A percentile compares a stretch with the other conserved stretches of the same genome.
phyloP scores from a whole-genome alignment of 164 flowering plant genomes.

The Macadamia integrifolia region DNA sequence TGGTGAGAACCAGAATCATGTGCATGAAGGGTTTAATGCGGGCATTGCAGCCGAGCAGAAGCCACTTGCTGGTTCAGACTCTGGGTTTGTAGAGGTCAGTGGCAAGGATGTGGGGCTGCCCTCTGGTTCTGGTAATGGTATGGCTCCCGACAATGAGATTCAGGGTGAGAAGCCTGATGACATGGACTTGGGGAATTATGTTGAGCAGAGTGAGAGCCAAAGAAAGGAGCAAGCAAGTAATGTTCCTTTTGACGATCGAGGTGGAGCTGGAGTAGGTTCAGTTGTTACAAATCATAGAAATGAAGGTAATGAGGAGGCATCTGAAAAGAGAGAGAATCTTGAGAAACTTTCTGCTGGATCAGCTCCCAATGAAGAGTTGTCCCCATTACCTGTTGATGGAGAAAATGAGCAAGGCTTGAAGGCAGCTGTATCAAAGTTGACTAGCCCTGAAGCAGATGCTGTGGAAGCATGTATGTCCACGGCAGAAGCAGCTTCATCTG shows the following conservation, averaged over 20 bases:
- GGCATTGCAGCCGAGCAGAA: slow-evolving; percentile 14
- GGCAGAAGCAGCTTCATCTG: slow-evolving; percentile 32
- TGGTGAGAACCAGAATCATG: slow-evolving; percentile 6
- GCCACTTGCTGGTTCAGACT: slow-evolving; percentile 3
- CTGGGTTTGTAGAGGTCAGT: slow-evolving; percentile 3
- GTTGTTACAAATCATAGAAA: slow-evolving; percentile 11
- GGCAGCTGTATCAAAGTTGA: slow-evolving; percentile 17
- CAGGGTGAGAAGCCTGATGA: slow-evolving; percentile 28
- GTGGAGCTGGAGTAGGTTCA: slow-evolving; percentile 12
- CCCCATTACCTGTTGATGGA: slow-evolving; percentile 8
- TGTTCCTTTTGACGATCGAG: slow-evolving; percentile 15
- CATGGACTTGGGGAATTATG: slow-evolving; percentile 11
- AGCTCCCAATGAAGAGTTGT: slow-evolving; percentile 17
- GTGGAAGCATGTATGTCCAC: slow-evolving; percentile 39
- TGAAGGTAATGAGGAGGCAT: slow-evolving; percentile 20
- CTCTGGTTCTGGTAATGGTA: slow-evolving; percentile 15
- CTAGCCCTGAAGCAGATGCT: slow-evolving; percentile 27
- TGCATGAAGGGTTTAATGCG: slow-evolving; percentile 2
- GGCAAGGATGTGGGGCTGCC: slow-evolving; percentile 7
- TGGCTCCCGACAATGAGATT: slow-evolving; percentile 6
- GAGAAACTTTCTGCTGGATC: slow-evolving; percentile 13
- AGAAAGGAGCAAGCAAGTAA: slow-evolving; percentile 17
- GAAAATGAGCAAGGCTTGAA: slow-evolving; percentile 16
- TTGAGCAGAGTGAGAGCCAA: slow-evolving; percentile 16
- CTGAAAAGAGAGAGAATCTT: slow-evolving; percentile 24